These are phyloP conservation scores for Cystobasidiaceae sp. DNA, from an alignment of 1,284 basidiomycete genomes.

Conservation along the genomic window DNA sequence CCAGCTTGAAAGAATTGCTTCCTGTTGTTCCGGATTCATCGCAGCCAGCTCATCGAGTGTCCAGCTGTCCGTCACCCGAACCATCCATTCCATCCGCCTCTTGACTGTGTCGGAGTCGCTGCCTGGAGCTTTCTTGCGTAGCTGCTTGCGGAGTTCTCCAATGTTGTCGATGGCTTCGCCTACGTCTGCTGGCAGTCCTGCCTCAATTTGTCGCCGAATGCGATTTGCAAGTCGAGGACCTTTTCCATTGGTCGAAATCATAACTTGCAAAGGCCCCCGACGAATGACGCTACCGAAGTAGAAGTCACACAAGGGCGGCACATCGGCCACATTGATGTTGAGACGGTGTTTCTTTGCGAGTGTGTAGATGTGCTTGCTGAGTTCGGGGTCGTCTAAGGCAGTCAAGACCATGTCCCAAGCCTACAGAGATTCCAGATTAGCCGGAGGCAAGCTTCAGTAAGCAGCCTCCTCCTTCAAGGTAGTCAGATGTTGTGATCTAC, in stretches of 20 bases:
- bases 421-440: constrained; percentile 31
- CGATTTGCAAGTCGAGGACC: constrained; percentile 86
- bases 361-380: constrained; percentile 58
- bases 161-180: constrained; percentile 77
- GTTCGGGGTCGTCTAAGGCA: constrained; percentile 77
- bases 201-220: constrained; percentile 67
- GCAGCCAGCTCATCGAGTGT: constrained; percentile 65
- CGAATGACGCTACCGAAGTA: constrained; percentile 95
- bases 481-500: constrained; percentile 38
- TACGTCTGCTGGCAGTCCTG: constrained; percentile 62
- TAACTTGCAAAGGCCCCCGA: constrained; percentile 83
- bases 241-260: constrained; percentile 93
- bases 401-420: constrained; percentile 83
- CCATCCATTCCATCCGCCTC: constrained; percentile 92
- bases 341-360: constrained; percentile 66
- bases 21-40: constrained; percentile 55
- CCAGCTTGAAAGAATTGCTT: constrained; percentile 46
- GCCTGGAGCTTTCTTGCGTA: constrained; percentile 68
- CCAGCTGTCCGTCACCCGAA: constrained; percentile 80
- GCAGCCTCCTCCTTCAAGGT: neutral
- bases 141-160: constrained; percentile 61
- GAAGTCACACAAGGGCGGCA: constrained; percentile 89
- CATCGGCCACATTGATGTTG: constrained; percentile 93
- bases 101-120: constrained; percentile 64
- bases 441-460: neutral